Conservation (phyloP, 192 early-diverging fungal genomes). For the Coemansia sp. region DNA sequence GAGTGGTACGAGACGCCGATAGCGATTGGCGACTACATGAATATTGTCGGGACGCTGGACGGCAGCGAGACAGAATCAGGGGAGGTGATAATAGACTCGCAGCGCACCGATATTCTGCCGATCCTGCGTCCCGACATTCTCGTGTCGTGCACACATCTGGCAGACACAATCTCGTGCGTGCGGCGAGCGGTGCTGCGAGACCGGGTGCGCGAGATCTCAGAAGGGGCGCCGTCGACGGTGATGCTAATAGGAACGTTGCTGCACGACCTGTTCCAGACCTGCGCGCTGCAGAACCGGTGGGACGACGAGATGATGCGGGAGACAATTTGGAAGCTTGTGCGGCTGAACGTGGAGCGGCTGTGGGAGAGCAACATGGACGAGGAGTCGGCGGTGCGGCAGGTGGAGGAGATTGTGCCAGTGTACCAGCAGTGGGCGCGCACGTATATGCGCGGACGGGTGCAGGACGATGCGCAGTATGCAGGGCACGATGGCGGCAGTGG, state of each 20-base stretch:
- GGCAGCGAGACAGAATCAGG: conserved; percentile 1
- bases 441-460: conserved; percentile 39
- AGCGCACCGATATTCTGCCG: conserved; percentile 55
- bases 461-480: conserved; percentile 19
- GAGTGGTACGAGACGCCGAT: conserved; percentile 67
- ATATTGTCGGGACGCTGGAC: conserved; percentile 31
- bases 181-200: conserved; percentile 77
- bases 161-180: conserved; percentile 75
- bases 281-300: conserved; percentile 64
- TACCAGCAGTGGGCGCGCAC: conserved; percentile 57
- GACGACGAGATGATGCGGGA: conserved; percentile 48
- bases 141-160: conserved; percentile 70
- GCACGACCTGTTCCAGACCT: conserved; percentile 78
- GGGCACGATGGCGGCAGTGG: conserved; percentile 11
- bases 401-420: conserved; percentile 57
- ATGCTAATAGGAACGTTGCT: conserved; percentile 79
- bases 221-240: conserved; percentile 54
- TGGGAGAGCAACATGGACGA: conserved; percentile 70
- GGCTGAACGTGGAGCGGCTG: conserved; percentile 62
- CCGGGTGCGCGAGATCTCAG: conserved; percentile 54
- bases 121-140: conserved; percentile 82
- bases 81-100: conserved; percentile 59
- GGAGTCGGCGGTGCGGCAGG: conserved; percentile 44
- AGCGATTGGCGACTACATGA: conserved; percentile 64
- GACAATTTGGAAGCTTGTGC: conserved; percentile 57